phyloP scores from a whole-genome alignment of 2,329 filamentous ascomycete genomes.

The Microsporum ferrugineum region DNA sequence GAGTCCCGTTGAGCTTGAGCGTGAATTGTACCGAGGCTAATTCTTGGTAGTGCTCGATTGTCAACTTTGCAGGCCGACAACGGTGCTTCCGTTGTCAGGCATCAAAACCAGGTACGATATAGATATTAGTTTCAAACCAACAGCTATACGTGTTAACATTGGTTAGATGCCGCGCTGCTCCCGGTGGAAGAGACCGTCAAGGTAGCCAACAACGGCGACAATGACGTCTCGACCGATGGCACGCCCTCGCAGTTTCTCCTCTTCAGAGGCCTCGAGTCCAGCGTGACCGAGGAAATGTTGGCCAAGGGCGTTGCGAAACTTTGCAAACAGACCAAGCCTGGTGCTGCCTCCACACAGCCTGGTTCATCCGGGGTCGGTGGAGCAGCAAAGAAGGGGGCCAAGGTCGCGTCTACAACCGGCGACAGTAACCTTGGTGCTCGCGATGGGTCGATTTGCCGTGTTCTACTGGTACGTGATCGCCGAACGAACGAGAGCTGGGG shows the following conservation, averaged over 20 bases:
- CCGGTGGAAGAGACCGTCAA: conserved; percentile 29
- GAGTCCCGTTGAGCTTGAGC: conserved; percentile 12
- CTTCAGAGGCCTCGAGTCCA: conserved; percentile 57
- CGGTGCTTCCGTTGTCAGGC: conserved; percentile 50
- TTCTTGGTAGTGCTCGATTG: conserved; percentile 39
- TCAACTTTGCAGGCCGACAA: conserved; percentile 46
- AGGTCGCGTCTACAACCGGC: conserved; percentile 45
- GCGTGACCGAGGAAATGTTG: conserved; percentile 60
- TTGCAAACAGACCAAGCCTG: conserved; percentile 42
- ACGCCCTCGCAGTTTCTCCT: conserved; percentile 66
- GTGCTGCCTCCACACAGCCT: conserved; percentile 25
- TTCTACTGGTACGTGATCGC: conserved; percentile 65
- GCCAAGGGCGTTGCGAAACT: conserved; percentile 63
- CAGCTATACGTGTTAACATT: neutral
- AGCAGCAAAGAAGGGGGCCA: conserved; percentile 37
- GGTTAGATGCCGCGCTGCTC: neutral
- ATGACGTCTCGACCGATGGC: conserved; percentile 43
- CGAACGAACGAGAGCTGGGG: conserved; percentile 61
- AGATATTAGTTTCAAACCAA: neutral
- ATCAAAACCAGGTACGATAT: conserved; percentile 38
- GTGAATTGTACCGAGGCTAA: neutral
- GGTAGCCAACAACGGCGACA: conserved; percentile 43
- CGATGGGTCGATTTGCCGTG: conserved; percentile 61
- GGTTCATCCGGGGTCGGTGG: conserved; percentile 6
- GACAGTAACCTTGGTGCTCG: conserved; percentile 57